Percentiles rank a stretch among this genome's conserved stretches.
Evolutionary conservation across 2,329 filamentous ascomycete species (phyloP).

Genomic region (Biscogniauxia mediterranea): DNA sequence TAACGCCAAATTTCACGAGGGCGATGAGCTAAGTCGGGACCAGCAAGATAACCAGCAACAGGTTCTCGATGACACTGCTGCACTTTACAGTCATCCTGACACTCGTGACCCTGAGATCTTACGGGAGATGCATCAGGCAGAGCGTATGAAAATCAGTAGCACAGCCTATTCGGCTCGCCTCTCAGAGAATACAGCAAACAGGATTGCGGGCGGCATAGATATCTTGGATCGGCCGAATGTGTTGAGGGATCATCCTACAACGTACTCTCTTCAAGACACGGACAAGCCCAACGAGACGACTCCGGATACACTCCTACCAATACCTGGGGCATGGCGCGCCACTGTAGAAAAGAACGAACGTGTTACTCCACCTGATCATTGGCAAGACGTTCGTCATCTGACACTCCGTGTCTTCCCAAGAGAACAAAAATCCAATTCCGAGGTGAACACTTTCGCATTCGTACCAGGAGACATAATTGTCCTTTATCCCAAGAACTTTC

Average conservation of each 20-base stretch:
- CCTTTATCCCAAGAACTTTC: constrained; percentile 85
- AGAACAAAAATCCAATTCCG: constrained; percentile 11
- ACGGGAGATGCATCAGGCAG: constrained; percentile 22
- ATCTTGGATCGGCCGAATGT: constrained; percentile 37
- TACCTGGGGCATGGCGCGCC: constrained; percentile 56
- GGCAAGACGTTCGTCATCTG: constrained; percentile 91
- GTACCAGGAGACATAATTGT: constrained; percentile 77
- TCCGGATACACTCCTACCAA: constrained; percentile 45
- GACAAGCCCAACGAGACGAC: constrained; percentile 20
- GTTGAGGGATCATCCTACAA: constrained; percentile 34
- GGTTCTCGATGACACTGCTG: constrained; percentile 24
- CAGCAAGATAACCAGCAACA: constrained; percentile 8
- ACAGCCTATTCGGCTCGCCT: constrained; percentile 22
- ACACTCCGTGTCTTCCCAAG: constrained; percentile 48
- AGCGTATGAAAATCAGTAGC: constrained; percentile 16
- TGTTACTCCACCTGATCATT: constrained; percentile 74
- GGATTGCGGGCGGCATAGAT: constrained; percentile 23
- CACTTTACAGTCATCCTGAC: constrained; percentile 30
- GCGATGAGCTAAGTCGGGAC: not conserved
- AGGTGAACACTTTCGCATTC: constrained; percentile 37
- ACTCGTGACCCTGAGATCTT: constrained; percentile 13
- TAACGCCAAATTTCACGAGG: constrained; percentile 3
- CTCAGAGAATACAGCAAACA: constrained; percentile 21
- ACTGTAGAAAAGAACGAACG: constrained; percentile 65
- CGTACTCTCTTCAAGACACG: constrained; percentile 31